A percentile compares a stretch with the other conserved stretches of the same genome.
Conservation (phyloP, 305 asterid genomes). For the Rubia tinctorum region DNA sequence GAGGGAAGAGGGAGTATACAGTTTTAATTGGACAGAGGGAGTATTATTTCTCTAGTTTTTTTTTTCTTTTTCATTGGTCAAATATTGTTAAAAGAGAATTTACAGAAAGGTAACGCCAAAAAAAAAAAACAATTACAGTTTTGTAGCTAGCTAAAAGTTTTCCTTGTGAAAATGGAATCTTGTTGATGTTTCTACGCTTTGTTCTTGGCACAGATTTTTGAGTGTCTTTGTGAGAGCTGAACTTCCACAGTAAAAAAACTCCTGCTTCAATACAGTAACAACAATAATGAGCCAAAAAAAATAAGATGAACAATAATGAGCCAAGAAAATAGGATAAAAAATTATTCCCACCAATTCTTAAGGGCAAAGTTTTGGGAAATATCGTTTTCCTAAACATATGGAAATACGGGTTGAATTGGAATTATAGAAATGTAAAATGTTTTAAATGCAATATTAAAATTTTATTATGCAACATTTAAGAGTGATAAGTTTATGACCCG, state of each 20-base stretch:
- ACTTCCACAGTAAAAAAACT: constrained; percentile 88
- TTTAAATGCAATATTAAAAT: too few species aligned
- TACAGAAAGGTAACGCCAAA: not conserved
- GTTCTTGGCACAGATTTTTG: constrained; percentile 55
- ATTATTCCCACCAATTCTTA: constrained; percentile 29
- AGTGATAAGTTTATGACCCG: too few species aligned
- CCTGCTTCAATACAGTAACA: constrained; percentile 37
- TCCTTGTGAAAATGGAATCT: constrained; percentile 87
- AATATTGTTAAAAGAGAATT: not conserved
- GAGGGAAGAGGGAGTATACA: too few species aligned
- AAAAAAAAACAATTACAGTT: not conserved
- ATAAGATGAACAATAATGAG: not conserved
- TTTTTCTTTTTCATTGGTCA: not conserved
- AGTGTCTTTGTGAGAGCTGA: constrained; percentile 55
- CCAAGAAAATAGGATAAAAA: not conserved
- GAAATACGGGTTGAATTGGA: too few species aligned
- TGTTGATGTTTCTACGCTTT: constrained; percentile 55
- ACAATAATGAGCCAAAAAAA: not conserved
- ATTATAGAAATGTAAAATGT: too few species aligned
- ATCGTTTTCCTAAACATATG: too few species aligned
- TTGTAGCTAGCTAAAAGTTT: constrained; percentile 48
- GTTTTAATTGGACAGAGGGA: too few species aligned
- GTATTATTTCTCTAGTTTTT: not conserved
- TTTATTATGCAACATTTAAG: too few species aligned
- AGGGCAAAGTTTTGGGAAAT: not conserved